Evolutionary conservation across 2,329 filamentous ascomycete species (phyloP), one percentile per base, ranked within the genome.

Genomic region (Paraphaeosphaeria minitans): DNA sequence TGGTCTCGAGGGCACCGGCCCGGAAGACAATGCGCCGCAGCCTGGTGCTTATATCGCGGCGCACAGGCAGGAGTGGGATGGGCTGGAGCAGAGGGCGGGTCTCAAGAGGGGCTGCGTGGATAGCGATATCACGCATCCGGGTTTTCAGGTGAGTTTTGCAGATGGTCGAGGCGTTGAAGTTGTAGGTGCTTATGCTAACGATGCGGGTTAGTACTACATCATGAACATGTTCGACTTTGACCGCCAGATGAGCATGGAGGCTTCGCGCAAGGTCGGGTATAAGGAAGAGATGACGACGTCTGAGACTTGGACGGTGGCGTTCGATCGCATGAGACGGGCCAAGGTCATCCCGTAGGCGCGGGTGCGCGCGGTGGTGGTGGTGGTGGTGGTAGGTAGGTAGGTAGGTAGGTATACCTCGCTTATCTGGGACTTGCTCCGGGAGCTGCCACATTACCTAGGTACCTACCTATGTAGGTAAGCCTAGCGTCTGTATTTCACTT

Each of bases 181-280:
- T 24, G 29, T 29, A 8, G 5, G 5, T 10, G 3, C 8, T 21
- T 13, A 31, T 48, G 46, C 52, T 67, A 29, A 67, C 42, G 21
- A 29, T 33, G 14, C 16, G 21, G 27, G 14, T 8, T 47, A 74
- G 71, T 69, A 72, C 48, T 71, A 64, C 48, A 74, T 74, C 56
- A 74, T 73, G 71, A 72, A 67, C 0, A 66, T 72, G 80, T 68
- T 83, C 51, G 78, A 76, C 6, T 83, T 83, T 60, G 80, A 84
- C 59, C 74, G 81, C 24, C 79, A 82, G 52, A 66, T 83, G 63
- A 81, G 79, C 55, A 65, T 81, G 49, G 70, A 76, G 24, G 78
- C 73, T 31, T 66, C 82, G 13, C 73, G 76, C 21, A 67, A 66
- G 8, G 67, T 75, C 4, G 68, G 70, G 9, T 84, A 82, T 51